Conservation (phyloP, 1,139 yeast genomes). For the Saccharomycopsis crataegensis region DNA sequence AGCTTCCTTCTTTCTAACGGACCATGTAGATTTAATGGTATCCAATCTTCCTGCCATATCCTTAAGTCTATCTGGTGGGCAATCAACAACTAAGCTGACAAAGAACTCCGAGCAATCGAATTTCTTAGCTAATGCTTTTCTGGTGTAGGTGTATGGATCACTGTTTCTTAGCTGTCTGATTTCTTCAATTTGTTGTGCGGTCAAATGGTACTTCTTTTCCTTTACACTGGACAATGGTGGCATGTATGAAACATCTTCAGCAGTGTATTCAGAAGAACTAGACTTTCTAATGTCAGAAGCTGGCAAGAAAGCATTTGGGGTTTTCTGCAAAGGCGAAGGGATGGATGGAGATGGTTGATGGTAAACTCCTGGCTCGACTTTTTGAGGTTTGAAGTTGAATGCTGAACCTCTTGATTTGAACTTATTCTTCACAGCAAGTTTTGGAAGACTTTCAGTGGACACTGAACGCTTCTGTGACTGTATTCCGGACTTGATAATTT, state of each 20-base stretch:
- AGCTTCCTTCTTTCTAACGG: constrained; percentile 37
- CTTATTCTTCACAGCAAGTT: constrained; percentile 19
- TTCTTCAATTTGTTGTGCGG: constrained; percentile 53
- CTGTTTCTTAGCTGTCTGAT: constrained; percentile 52
- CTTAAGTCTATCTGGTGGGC: constrained; percentile 31
- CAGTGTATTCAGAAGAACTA: constrained; percentile 28
- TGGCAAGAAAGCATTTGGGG: constrained; percentile 74
- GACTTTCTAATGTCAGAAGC: constrained; percentile 49
- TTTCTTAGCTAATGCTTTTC: constrained; percentile 58
- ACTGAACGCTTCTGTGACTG: not conserved
- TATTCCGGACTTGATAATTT: not conserved
- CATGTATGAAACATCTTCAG: constrained; percentile 38
- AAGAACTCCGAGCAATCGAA: constrained; percentile 51
- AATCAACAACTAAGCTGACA: constrained; percentile 44
- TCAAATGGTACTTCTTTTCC: constrained; percentile 51
- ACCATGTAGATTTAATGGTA: constrained; percentile 42
- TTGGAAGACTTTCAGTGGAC: not conserved
- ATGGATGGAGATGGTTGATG: constrained; percentile 46
- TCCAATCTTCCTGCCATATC: constrained; percentile 40
- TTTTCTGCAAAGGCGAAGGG: constrained; percentile 30
- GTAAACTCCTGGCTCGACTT: constrained; percentile 29
- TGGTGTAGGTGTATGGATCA: constrained; percentile 61
- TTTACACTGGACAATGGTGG: constrained; percentile 37
- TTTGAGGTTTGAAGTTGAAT: constrained; percentile 30
- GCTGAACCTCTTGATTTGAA: constrained; percentile 31